phyloP scores from a whole-genome alignment of 148 eudicot genomes.

The Fallopia convolvulus region DNA sequence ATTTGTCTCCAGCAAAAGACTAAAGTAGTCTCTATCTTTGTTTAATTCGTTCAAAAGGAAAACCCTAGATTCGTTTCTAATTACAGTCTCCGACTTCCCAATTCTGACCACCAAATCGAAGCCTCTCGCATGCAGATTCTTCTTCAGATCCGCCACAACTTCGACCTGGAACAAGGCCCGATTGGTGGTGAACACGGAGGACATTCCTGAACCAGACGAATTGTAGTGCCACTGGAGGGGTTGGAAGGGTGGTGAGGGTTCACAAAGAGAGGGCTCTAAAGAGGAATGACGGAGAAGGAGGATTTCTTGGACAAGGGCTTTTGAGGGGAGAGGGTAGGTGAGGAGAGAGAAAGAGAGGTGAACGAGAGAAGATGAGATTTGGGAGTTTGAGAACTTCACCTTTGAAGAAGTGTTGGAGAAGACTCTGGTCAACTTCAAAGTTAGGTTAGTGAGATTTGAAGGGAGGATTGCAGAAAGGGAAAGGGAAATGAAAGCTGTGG shows the following conservation, averaged over 20 bases:
- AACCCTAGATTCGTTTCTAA: too few relatives aligned
- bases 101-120: conserved; percentile 80
- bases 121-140: conserved; percentile 60
- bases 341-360: conserved; percentile 36
- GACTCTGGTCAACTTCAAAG: conserved; percentile 29
- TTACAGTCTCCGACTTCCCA: conserved; percentile 72
- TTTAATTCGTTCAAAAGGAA: too few relatives aligned
- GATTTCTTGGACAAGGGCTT: conserved; percentile 30
- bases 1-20: too few relatives aligned
- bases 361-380: conserved; percentile 45
- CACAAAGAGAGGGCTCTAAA: conserved; percentile 49
- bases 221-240: conserved; percentile 56
- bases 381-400: conserved; percentile 49
- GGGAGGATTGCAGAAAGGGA: conserved; percentile 63
- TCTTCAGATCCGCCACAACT: conserved; percentile 62
- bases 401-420: conserved; percentile 21
- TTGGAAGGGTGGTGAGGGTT: conserved; percentile 69
- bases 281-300: conserved; percentile 52
- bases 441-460: conserved; percentile 29
- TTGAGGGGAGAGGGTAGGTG: conserved; percentile 19
- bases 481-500: conserved; percentile 60
- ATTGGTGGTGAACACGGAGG: conserved; percentile 67
- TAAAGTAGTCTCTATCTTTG: too few relatives aligned
- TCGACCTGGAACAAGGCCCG: conserved; percentile 69
- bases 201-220: conserved; percentile 87